A percentile compares a stretch with the other conserved stretches of the same genome.
These are phyloP conservation scores for Colletotrichum sp. DNA, from an alignment of 2,329 filamentous ascomycete genomes.

Conservation along the genomic window DNA sequence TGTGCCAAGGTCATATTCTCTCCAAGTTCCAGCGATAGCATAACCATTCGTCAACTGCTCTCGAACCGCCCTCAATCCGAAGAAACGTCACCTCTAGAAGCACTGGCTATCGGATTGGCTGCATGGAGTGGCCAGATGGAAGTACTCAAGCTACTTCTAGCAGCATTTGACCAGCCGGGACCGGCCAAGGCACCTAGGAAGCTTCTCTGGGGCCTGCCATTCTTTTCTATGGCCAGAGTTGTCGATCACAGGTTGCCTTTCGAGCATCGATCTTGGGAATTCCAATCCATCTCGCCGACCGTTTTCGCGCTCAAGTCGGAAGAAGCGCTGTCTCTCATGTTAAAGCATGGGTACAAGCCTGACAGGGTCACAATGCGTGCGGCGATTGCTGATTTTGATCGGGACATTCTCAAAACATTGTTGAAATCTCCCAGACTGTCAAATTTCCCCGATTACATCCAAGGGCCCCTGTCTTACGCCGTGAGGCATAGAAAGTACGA, in stretches of 20 bases:
- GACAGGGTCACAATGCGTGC: background rate
- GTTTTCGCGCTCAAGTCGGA: accelerated
- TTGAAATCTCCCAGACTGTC: background rate
- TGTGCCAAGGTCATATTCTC: background rate
- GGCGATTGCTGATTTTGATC: background rate
- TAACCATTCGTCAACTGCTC: background rate
- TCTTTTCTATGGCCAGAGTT: background rate
- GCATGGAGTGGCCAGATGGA: background rate
- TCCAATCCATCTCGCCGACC: background rate
- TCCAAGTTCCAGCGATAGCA: accelerated
- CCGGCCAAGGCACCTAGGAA: accelerated
- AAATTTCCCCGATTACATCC: accelerated
- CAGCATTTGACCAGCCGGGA: accelerated
- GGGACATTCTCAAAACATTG: background rate
- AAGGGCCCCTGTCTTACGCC: background rate
- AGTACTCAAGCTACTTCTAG: background rate
- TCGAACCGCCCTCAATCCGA: background rate
- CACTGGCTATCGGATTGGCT: background rate
- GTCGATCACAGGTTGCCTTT: no score
- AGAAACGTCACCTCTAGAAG: background rate
- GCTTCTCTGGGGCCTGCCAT: background rate
- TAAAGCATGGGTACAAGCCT: background rate
- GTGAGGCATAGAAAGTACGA: background rate
- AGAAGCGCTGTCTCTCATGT: background rate
- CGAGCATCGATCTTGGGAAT: accelerated